phyloP scores from a whole-genome alignment of 2,329 filamentous ascomycete genomes.

The Cladosporium sp. region DNA sequence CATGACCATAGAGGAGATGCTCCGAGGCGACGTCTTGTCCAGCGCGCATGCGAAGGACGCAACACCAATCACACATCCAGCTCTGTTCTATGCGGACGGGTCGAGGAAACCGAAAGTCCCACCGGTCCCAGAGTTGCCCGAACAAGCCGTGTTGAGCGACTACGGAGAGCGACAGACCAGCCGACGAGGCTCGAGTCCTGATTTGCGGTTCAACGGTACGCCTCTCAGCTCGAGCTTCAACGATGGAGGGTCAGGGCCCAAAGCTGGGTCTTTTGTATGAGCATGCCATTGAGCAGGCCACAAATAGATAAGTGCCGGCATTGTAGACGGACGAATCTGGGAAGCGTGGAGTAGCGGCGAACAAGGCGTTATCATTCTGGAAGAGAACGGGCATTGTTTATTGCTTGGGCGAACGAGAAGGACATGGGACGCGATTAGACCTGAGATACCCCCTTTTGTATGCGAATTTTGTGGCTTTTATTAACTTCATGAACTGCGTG shows the following conservation, averaged over 20 bases:
- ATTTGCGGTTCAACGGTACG: constrained; percentile 16
- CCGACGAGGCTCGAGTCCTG: constrained; percentile 9
- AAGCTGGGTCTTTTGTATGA: constrained; percentile 20
- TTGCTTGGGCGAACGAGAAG: neutral
- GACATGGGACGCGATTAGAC: neutral
- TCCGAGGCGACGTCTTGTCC: constrained; percentile 21
- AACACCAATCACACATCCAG: constrained; percentile 26
- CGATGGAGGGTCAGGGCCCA: constrained; percentile 12
- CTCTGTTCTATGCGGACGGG: constrained; percentile 25
- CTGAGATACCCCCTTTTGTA: constrained; percentile 22
- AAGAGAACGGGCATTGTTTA: neutral
- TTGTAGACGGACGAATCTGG: neutral
- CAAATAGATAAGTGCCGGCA: neutral
- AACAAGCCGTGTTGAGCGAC: constrained; percentile 15
- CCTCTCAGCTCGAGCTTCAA: constrained; percentile 16
- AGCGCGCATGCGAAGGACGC: constrained; percentile 18
- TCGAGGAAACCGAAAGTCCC: constrained; percentile 5
- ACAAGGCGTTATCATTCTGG: neutral
- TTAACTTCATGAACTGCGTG: neutral
- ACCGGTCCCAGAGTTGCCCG: neutral
- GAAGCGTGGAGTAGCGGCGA: neutral
- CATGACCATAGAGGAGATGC: constrained; percentile 27
- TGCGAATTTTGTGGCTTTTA: constrained; percentile 3
- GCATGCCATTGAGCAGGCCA: neutral
- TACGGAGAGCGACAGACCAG: neutral